Base-by-base conservation (phyloP, 208 protist species). In the Trypanosoma mega region DNA sequence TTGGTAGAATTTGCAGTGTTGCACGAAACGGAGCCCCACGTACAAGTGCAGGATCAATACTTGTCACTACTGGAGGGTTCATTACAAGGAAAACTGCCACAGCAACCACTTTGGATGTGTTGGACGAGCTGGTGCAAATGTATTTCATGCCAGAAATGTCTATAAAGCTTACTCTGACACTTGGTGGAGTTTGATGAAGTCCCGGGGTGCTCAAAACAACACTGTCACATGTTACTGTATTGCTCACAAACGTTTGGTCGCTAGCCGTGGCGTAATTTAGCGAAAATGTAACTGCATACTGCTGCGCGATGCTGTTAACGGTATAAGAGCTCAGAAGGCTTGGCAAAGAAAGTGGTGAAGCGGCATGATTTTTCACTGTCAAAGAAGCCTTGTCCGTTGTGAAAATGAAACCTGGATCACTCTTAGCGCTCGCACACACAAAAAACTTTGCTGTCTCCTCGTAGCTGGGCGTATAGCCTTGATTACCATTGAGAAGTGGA, bases 381-480 rank as follows among this genome's bases (percentile, higher is more conserved):
- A 90, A 56, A 36, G 83, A 79, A 31, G 79, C 66, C 11, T 0
- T 54, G 24, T 63, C 46, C 20, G 79, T 90, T 33, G 83, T 87
- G 57, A 87, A 86, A n/a, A 64, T 29, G 67, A 70, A 59, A 14
- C 45, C 33, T 30, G 58, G 37, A 51, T 71, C 74, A 12, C 47
- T 30, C 36, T 61, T 48, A 39, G 41, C 26, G 43, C 14, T 18
- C 7, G 71, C 74, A 58, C 83, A 90, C 43, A 90, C 83, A 72
- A 70, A 84, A 49, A 90, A 82, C n/a, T 23, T 34, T 30, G 63
- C 53, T 6, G 18, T 45, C 51, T 79, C 72, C 58, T 70, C 65
- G 24, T 65, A 67, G 3, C 50, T 44, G 16, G 83, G 83, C 14
- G 45, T 72, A 63, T 82, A 85, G 34, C 72, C 76, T 1, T 39